Evolutionary conservation across 225 moss, liverwort and hornwort genomes (phyloP).

Genomic region (Polytrichum commune): DNA sequence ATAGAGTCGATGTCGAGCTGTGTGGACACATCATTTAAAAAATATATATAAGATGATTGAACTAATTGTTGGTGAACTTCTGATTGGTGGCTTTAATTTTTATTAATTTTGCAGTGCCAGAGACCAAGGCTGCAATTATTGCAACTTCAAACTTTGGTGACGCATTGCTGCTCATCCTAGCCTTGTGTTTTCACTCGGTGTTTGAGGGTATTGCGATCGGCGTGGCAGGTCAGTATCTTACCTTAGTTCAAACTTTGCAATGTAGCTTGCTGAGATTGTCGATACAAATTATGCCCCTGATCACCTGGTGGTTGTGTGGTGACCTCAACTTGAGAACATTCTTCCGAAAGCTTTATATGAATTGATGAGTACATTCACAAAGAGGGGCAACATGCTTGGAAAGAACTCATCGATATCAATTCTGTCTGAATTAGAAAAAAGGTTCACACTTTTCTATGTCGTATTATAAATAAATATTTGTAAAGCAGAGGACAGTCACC

Average conservation of each 20-base stretch:
- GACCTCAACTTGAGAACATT: neutral
- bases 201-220: slow-evolving; percentile 96
- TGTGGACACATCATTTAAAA: too few relatives aligned
- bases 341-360: neutral
- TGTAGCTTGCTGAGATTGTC: neutral
- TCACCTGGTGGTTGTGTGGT: too few relatives aligned
- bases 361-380: neutral
- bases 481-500: too few relatives aligned
- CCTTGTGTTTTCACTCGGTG: slow-evolving; percentile 88
- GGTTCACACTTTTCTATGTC: too few relatives aligned
- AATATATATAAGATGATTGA: too few relatives aligned
- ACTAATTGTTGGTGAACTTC: too few relatives aligned
- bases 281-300: too few relatives aligned
- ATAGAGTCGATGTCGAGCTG: too few relatives aligned
- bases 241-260: neutral
- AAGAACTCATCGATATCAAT: too few relatives aligned
- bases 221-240: slow-evolving; percentile 43
- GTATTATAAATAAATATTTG: too few relatives aligned
- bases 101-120: slow-evolving; percentile 22
- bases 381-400: neutral
- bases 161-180: slow-evolving; percentile 62
- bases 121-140: slow-evolving; percentile 38
- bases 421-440: too few relatives aligned
- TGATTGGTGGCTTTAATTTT: neutral
- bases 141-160: slow-evolving; percentile 56